Evolutionary conservation across 2,329 filamentous ascomycete genomes (phyloP), one percentile per base, ranked within the genome.

Genomic region (Claviceps arundinis): DNA sequence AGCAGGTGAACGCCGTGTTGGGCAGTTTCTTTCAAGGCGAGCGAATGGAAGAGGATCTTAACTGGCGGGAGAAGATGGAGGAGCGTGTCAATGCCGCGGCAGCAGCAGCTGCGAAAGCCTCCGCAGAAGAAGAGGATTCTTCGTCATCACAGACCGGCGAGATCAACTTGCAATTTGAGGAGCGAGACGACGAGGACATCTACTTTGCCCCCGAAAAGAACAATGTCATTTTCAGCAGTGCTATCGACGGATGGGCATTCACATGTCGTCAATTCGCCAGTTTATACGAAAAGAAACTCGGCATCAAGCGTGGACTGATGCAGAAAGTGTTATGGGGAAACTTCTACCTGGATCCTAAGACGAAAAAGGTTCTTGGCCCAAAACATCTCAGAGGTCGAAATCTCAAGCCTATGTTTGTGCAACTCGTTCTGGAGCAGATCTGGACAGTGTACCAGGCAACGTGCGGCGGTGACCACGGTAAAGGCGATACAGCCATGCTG

Each of bases 191-290:
- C 62, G 90, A 97, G 65, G 90, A 96, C 65, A 83, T 98, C 26
- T 98, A 98, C 67, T 98, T 98, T 69, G 89, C 93, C 0, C 93
- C 93, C 0, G 93, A 98, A 64, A 95, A 91, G 69, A 96, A 96
- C 68, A 98, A 98, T 63, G 93, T 98, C 66, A 97, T 98, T 57
- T 98, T 98, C 67, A 89, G 89, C 72, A 97, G 91, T 65, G 93
- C 93, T 54, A 85, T 95, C 52, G 93, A 98, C 64, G 93, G 93
- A n/a, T 98, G 93, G 93, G 93, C 93, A 2, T 98, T 98, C 62
- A 98, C 93, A 0, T 84, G 95, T 48, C 81, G 89, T 49, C 93
- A 98, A 62, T 98, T 98, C 65, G 90, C 93, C 17, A 81, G 81
- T 40, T 73, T 97, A 30, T 98, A 97, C 64, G 91, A 97, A 69